These are phyloP conservation scores for Trichophyton mentagrophytes DNA, from an alignment of 2,329 filamentous ascomycete genomes.

Conservation along the genomic window DNA sequence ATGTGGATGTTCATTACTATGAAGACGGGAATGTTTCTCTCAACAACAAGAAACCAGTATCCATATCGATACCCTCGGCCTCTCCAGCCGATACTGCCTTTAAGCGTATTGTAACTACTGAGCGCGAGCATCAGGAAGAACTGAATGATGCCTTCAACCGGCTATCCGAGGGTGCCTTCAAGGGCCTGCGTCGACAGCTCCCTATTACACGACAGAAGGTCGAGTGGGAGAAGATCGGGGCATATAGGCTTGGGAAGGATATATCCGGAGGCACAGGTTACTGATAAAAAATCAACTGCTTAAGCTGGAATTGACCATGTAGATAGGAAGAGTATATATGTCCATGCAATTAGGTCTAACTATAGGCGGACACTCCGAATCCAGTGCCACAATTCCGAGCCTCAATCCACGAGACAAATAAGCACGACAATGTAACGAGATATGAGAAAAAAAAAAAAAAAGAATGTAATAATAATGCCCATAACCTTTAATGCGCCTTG, in stretches of 20 bases:
- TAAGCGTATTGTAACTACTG: constrained; percentile 61
- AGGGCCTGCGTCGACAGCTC: constrained; percentile 78
- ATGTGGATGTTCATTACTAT: constrained; percentile 97
- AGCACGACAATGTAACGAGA: background rate
- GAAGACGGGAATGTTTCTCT: constrained; percentile 96
- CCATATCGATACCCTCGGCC: constrained; percentile 47
- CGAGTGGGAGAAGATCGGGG: constrained; percentile 96
- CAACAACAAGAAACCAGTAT: constrained; percentile 69
- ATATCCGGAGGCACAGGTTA: constrained; percentile 53
- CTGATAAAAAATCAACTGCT: background rate
- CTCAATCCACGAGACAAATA: no score
- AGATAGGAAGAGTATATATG: background rate
- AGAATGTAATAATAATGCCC: background rate
- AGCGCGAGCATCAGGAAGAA: constrained; percentile 94
- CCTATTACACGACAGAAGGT: constrained; percentile 97
- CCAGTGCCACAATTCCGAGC: no score
- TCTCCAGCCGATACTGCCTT: constrained; percentile 58
- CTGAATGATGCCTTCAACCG: constrained; percentile 79
- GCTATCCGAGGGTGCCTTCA: constrained; percentile 90
- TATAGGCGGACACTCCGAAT: background rate
- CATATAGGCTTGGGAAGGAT: constrained; percentile 74
- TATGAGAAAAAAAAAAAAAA: background rate
- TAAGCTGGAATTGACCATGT: background rate
- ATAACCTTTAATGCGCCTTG: background rate
- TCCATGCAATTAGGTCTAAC: background rate